Base-by-base conservation (phyloP, 2,329 filamentous ascomycete species). In the Aspergillus novoparasiticus region DNA sequence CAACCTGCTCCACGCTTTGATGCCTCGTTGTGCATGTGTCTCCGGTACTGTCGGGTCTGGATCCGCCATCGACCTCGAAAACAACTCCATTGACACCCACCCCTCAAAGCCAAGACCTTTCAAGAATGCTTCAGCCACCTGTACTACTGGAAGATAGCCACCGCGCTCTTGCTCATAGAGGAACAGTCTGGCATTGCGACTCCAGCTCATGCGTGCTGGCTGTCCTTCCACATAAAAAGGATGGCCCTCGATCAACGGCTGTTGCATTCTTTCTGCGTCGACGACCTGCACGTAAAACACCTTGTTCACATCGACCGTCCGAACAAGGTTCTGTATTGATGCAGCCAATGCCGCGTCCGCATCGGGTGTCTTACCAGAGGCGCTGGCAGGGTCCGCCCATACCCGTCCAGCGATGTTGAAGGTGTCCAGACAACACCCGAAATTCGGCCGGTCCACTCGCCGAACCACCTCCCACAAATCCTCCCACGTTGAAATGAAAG, bases 231-330 rank as follows among this genome's bases (percentile, higher is more conserved):
- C 78, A 75, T 89, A 84, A 68, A 85, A 89, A 2, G 79, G 73
- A 71, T 91, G 88, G 1, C 82, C 84, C 21, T 80, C 71, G 1
- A 81, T 64, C 9, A 93, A 74, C 0, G 90, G 89, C 19, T 76
- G 66, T 0, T 75, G 69, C 8, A 93, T 80, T 10, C 83, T 81
- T 73, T 91, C 89, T 4, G 86, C 91, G 69, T 93, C 90, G 4
- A 90, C 90, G 6, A 93, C 83, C 71, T 94, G 91, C 0, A 94
- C 81, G 68, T 90, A 90, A 70, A 92, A 91, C 0, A 94, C 82
- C 75, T 90, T 91, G 46, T 78, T 75, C 2, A 85, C 81, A 64
- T 91, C 85, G 6, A 92, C 78, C 0, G 78, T 80, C 2, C 79
- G 67, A 0, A 86, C 74, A 8, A 92, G 77, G 4, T 83, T 78